Conservation (phyloP, 495 filamentous ascomycete species). For the Aspergillus diversus region DNA sequence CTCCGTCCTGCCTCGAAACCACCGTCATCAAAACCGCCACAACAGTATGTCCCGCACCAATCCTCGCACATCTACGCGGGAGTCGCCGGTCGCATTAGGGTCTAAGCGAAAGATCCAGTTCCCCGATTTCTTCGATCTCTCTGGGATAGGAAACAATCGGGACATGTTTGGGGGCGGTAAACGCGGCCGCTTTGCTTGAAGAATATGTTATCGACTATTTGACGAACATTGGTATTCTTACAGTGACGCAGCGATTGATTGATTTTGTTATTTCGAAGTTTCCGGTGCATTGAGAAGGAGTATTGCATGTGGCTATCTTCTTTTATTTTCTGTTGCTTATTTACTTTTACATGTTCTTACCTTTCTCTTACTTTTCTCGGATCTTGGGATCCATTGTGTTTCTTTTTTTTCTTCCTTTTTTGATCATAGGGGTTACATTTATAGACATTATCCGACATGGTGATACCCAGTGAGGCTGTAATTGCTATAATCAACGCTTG, state of each 20-base stretch:
- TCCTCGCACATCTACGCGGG: slow-evolving; percentile 45
- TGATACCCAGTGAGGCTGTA: slow-evolving; percentile 49
- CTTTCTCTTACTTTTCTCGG: slow-evolving; percentile 15
- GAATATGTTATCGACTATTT: slow-evolving; percentile 41
- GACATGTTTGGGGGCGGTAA: slow-evolving; percentile 73
- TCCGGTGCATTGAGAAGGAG: slow-evolving; percentile 48
- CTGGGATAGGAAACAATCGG: slow-evolving; percentile 60
- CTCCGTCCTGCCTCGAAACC: slow-evolving; percentile 54
- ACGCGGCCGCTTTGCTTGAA: slow-evolving; percentile 68
- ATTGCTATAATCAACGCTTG: slow-evolving; percentile 35
- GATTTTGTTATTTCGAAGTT: slow-evolving; percentile 33
- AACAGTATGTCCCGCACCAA: slow-evolving; percentile 45
- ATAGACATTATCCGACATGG: slow-evolving; percentile 46
- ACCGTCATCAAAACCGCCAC: slow-evolving; percentile 56
- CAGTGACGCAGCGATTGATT: slow-evolving; percentile 42
- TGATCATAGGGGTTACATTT: slow-evolving; percentile 32
- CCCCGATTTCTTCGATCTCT: slow-evolving; percentile 83
- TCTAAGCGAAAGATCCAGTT: slow-evolving; percentile 79
- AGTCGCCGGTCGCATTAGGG: slow-evolving; percentile 57
- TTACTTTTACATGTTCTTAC: slow-evolving; percentile 23
- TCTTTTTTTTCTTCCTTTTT: slow-evolving; percentile 21
- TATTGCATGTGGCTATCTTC: slow-evolving; percentile 39
- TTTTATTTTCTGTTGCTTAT: slow-evolving; percentile 21
- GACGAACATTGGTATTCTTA: slow-evolving; percentile 44
- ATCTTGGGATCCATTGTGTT: slow-evolving; percentile 7